These are phyloP conservation scores for Arabis hirsuta DNA, from an alignment of 345 rosid genomes.

Conservation along the genomic window DNA sequence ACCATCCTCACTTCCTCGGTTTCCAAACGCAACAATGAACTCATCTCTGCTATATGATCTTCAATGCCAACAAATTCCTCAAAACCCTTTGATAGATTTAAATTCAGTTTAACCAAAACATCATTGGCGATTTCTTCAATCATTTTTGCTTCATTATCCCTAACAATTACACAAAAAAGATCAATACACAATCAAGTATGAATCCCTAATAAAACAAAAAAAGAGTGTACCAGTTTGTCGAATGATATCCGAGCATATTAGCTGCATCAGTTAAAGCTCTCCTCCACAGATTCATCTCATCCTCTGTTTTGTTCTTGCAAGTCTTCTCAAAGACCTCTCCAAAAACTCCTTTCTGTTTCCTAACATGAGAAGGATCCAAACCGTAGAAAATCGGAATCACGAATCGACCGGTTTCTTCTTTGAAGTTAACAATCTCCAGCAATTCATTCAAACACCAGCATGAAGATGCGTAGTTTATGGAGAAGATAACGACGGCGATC, in stretches of 20 bases:
- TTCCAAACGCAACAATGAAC: neutral
- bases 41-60: neutral
- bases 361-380: slow-evolving; percentile 1
- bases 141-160: too few species aligned
- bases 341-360: neutral
- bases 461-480: neutral
- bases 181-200: too few species aligned
- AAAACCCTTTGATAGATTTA: too few species aligned
- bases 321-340: neutral
- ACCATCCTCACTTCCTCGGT: slow-evolving; percentile 13
- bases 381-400: neutral
- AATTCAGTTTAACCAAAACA: too few species aligned
- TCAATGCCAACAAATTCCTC: too few species aligned
- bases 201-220: too few species aligned
- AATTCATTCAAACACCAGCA: neutral
- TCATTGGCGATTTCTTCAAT: too few species aligned
- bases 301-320: neutral
- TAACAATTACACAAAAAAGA: too few species aligned
- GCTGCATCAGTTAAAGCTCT: neutral
- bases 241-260: neutral
- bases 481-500: neutral
- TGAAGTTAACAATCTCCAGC: neutral
- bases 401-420: neutral
- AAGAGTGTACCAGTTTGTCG: neutral
- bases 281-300: neutral